Percentiles rank a stretch among this genome's conserved stretches.
Evolutionary conservation across 306 rosid species (phyloP).

Genomic region (Amphicarpaea edgeworthii): DNA sequence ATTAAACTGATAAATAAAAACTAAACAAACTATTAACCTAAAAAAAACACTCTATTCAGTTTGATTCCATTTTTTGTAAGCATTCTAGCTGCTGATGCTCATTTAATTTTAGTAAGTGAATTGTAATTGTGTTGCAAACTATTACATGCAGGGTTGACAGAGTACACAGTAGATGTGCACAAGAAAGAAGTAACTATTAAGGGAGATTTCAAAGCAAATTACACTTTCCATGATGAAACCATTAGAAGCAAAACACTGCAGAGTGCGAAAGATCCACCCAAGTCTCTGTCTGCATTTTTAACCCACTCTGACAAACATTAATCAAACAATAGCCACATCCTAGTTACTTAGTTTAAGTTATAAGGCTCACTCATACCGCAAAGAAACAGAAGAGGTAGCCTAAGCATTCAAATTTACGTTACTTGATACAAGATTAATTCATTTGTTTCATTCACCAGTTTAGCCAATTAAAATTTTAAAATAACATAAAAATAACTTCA

Average conservation of each 20-base stretch:
- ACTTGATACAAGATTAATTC: neutral
- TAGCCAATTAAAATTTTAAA: neutral
- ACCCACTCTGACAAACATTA: slow-evolving; percentile 28
- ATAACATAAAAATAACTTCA: neutral
- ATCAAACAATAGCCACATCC: slow-evolving; percentile 18
- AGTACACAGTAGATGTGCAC: slow-evolving; percentile 49
- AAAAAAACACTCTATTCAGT: neutral
- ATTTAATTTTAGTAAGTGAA: slow-evolving; percentile 12
- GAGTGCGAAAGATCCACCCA: slow-evolving; percentile 24
- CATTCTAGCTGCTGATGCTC: too few species aligned
- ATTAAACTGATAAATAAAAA: neutral
- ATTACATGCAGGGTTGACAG: slow-evolving; percentile 50
- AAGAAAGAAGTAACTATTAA: slow-evolving; percentile 51
- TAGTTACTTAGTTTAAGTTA: slow-evolving; percentile 2
- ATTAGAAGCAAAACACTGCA: slow-evolving; percentile 20
- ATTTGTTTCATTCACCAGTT: neutral
- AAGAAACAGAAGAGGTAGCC: neutral
- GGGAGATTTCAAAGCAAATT: slow-evolving; percentile 45
- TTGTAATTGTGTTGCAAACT: slow-evolving; percentile 5
- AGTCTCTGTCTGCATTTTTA: slow-evolving; percentile 31
- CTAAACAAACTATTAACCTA: neutral
- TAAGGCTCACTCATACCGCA: neutral
- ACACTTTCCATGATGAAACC: slow-evolving; percentile 15
- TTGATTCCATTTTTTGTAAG: too few species aligned
- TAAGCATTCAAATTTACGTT: neutral